Conservation (phyloP, 495 filamentous ascomycete species). For the Neurospora africana region DNA sequence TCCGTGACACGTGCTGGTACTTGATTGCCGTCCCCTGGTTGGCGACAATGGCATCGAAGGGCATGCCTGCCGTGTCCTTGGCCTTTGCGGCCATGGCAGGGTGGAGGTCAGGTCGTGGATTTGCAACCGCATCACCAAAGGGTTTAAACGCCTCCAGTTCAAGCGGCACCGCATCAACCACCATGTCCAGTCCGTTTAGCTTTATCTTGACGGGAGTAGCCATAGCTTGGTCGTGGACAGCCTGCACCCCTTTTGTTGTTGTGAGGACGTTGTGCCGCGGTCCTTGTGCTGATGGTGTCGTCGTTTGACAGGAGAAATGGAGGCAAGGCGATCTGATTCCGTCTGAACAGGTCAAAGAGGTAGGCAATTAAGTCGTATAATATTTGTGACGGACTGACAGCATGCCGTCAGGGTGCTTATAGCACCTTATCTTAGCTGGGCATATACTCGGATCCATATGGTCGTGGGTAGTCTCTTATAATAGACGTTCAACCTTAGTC, state of each 20-base stretch:
- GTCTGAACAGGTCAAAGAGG: neutral
- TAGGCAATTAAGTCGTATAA: neutral
- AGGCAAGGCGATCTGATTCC: neutral
- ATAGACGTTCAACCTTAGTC: too few species aligned
- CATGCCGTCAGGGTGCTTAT: too few species aligned
- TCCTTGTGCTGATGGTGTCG: neutral
- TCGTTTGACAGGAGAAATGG: neutral
- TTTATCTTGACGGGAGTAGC: constrained; percentile 12
- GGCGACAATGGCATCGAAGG: constrained; percentile 39
- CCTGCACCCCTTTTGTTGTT: neutral
- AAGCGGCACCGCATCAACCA: constrained; percentile 47
- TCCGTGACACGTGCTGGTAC: constrained; percentile 64
- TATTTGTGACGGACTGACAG: too few species aligned
- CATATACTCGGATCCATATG: too few species aligned
- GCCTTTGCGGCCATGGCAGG: constrained; percentile 25
- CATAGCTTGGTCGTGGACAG: constrained; percentile 13
- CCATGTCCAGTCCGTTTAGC: constrained; percentile 11
- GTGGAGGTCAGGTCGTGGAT: constrained; percentile 47
- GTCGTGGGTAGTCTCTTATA: too few species aligned
- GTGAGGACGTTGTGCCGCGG: neutral
- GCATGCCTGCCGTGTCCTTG: constrained; percentile 17
- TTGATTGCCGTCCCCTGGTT: constrained; percentile 89
- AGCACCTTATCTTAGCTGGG: too few species aligned
- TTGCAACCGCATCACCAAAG: constrained; percentile 77
- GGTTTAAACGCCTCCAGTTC: constrained; percentile 55